Conservation (phyloP, 2,329 filamentous ascomycete genomes). For the Microdochium paspali region DNA sequence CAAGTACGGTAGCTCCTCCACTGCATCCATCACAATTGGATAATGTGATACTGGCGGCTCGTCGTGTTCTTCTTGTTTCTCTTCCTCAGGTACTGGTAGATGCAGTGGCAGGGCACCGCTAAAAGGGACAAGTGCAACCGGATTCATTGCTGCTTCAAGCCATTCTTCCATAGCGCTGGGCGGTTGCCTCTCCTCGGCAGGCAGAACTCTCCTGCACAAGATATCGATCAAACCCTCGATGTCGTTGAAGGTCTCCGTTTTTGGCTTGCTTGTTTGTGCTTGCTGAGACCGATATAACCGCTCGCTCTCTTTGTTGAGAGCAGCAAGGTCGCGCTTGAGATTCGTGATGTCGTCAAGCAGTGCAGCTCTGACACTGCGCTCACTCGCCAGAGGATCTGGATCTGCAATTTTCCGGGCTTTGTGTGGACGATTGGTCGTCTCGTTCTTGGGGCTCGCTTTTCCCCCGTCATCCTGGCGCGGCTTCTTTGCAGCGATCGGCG, state of each 20-base stretch:
- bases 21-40: conserved; percentile 50
- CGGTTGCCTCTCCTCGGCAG: conserved; percentile 20
- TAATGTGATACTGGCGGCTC: conserved; percentile 49
- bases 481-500: not conserved
- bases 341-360: conserved; percentile 45
- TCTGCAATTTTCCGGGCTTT: conserved; percentile 31
- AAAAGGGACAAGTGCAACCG: conserved; percentile 42
- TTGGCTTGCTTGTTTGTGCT: conserved; percentile 11
- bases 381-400: conserved; percentile 33
- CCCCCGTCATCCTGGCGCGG: conserved; percentile 3
- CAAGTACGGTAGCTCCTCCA: conserved; percentile 59
- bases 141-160: conserved; percentile 39
- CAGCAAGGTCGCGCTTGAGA: conserved; percentile 48
- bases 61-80: conserved; percentile 20
- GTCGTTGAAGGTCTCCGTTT: conserved; percentile 19
- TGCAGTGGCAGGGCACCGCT: conserved; percentile 21
- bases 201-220: conserved; percentile 30
- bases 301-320: conserved; percentile 49
- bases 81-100: conserved; percentile 8
- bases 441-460: conserved; percentile 8
- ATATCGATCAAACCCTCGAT: conserved; percentile 29
- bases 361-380: conserved; percentile 40
- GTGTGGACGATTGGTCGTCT: conserved; percentile 12
- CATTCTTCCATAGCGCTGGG: conserved; percentile 27
- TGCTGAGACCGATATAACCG: conserved; percentile 35